Conservation (phyloP, 2,329 filamentous ascomycete genomes). For the Xylariaceae sp. region DNA sequence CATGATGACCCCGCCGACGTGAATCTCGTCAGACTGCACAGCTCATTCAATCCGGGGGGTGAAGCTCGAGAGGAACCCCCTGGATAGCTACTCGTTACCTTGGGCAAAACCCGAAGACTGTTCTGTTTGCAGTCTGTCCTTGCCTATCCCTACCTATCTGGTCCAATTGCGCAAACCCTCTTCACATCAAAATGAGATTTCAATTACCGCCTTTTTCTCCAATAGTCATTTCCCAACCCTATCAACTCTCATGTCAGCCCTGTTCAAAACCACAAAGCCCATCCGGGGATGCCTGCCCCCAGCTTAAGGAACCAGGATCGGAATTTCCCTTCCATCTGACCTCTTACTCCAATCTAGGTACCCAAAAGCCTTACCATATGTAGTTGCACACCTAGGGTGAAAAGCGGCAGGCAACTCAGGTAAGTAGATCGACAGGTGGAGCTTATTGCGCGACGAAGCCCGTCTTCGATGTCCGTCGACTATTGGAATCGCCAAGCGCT, state of each 20-base stretch:
- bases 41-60: neutral
- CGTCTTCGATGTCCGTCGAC: neutral
- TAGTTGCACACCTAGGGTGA: slow-evolving; percentile 16
- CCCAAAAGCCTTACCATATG: slow-evolving; percentile 2
- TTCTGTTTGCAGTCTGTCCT: neutral
- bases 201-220: neutral
- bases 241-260: slow-evolving; percentile 16
- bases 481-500: slow-evolving; percentile 1
- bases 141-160: neutral
- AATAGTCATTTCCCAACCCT: slow-evolving; percentile 3
- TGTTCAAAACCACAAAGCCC: slow-evolving; percentile 6
- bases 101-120: neutral
- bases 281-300: slow-evolving; percentile 10
- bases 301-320: neutral
- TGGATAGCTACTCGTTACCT: neutral
- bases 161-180: slow-evolving; percentile 9
- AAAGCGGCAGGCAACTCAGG: slow-evolving; percentile 10
- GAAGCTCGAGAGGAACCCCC: neutral
- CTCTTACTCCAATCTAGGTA: neutral
- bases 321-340: neutral
- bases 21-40: neutral
- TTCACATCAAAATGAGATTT: slow-evolving; percentile 8
- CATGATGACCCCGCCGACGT: neutral
- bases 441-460: neutral
- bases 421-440: slow-evolving; percentile 8